Conservation (phyloP, 1,284 basidiomycete species). For the Farysia itapuensis region DNA sequence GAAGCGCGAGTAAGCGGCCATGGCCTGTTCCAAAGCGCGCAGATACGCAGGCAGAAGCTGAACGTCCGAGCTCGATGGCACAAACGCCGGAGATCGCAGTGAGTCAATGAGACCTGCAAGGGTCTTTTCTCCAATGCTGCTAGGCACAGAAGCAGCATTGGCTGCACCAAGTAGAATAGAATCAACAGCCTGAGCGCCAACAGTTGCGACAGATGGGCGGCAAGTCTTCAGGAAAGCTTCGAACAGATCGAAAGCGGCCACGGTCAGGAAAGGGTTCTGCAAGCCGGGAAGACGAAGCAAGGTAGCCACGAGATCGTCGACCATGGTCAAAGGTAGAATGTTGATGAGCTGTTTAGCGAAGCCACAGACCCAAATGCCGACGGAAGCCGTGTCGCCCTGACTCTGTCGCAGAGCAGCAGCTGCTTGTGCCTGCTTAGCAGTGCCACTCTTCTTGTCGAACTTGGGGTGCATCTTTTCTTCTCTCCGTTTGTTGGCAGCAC, state of each 20-base stretch:
- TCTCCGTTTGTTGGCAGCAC: slow-evolving; percentile 66
- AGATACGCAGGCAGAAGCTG: slow-evolving; percentile 57
- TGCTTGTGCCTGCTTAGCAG: slow-evolving; percentile 45
- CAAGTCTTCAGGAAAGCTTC: slow-evolving; percentile 50
- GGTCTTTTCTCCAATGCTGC: slow-evolving; percentile 26
- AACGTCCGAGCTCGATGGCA: slow-evolving; percentile 44
- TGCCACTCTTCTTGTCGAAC: slow-evolving; percentile 52
- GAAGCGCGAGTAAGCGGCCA: slow-evolving; percentile 53
- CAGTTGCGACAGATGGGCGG: slow-evolving; percentile 28
- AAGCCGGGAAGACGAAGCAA: slow-evolving; percentile 50
- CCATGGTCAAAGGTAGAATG: slow-evolving; percentile 33
- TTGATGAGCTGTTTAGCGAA: slow-evolving; percentile 49
- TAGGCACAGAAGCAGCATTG: slow-evolving; percentile 14
- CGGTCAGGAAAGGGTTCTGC: slow-evolving; percentile 55
- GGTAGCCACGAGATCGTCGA: slow-evolving; percentile 36
- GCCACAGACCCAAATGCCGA: slow-evolving; percentile 54
- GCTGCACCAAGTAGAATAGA: slow-evolving; percentile 19
- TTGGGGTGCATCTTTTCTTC: slow-evolving; percentile 62
- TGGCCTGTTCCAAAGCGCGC: slow-evolving; percentile 48
- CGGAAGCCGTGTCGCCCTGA: slow-evolving; percentile 47
- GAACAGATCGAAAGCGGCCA: slow-evolving; percentile 56
- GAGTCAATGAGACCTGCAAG: slow-evolving; percentile 34
- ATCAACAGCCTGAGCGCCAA: slow-evolving; percentile 5
- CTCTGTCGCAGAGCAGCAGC: slow-evolving; percentile 50
- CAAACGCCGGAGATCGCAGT: slow-evolving; percentile 37